Percentiles rank a stretch among this genome's conserved stretches.
Conservation (phyloP, 2,329 filamentous ascomycete genomes). For the Phaeosphaeria sp. region DNA sequence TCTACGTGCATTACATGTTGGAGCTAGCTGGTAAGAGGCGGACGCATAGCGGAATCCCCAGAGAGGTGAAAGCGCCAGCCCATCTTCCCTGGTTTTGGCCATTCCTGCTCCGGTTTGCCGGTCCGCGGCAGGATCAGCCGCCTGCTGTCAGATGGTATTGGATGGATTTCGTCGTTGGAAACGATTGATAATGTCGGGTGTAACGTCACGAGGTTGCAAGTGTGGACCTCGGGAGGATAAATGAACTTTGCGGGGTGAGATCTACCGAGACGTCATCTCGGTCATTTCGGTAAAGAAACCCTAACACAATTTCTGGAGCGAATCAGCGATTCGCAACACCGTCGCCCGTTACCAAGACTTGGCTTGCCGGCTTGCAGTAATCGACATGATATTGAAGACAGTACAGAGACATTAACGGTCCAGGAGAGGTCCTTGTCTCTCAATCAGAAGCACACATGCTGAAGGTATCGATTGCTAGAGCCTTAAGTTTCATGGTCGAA, state of each 20-base stretch:
- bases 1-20: constrained; percentile 6
- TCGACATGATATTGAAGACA: neutral
- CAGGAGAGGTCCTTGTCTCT: neutral
- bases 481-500: too few species aligned
- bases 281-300: neutral
- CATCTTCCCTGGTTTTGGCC: constrained; percentile 1
- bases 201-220: constrained; percentile 7
- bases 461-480: neutral
- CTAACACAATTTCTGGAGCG: neutral
- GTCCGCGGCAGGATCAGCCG: constrained; percentile 5
- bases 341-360: neutral
- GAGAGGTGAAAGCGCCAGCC: neutral
- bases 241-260: constrained; percentile 16
- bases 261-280: constrained; percentile 15
- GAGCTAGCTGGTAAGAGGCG: neutral
- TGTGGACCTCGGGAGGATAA: constrained; percentile 3
- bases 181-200: constrained; percentile 8
- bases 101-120: constrained; percentile 8
- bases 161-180: neutral
- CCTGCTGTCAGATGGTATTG: constrained; percentile 3
- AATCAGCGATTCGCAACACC: neutral
- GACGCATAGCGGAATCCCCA: constrained; percentile 8
- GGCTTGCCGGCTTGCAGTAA: neutral
- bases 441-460: neutral
- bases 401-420: neutral